Percentiles rank a stretch among this genome's conserved stretches.
Evolutionary conservation across 176 grass and related monocot species (phyloP).

Genomic region (Leersia perrieri): DNA sequence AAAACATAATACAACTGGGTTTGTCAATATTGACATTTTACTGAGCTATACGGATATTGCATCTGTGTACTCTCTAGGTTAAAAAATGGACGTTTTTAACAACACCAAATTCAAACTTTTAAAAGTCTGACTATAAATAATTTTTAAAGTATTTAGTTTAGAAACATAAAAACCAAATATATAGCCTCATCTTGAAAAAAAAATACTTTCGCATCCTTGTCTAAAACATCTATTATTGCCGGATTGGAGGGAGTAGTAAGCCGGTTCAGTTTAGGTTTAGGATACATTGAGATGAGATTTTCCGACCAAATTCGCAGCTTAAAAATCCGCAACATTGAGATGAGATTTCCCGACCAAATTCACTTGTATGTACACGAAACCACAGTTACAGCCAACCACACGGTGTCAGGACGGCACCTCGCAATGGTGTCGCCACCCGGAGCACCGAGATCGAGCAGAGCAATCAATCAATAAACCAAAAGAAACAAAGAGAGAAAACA

Average conservation of each 20-base stretch:
- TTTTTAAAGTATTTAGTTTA: no score
- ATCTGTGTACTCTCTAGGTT: no score
- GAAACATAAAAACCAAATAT: no score
- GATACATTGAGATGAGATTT: not conserved
- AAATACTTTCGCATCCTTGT: no score
- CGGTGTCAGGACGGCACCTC: not conserved
- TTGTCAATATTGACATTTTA: not conserved
- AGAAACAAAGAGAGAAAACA: not conserved
- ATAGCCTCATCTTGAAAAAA: no score
- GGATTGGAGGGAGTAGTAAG: no score
- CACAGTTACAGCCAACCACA: not conserved
- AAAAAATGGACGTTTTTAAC: no score
- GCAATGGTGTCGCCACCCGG: not conserved
- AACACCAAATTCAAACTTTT: no score
- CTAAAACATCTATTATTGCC: no score
- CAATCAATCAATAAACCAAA: not conserved
- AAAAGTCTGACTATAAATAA: no score
- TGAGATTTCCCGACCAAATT: not conserved
- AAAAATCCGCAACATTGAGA: not conserved
- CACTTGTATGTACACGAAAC: not conserved
- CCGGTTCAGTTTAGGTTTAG: not conserved
- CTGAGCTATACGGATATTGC: not conserved
- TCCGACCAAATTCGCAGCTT: not conserved
- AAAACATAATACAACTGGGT: no score
- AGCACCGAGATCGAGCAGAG: not conserved